Evolutionary conservation across 2,329 filamentous ascomycete species (phyloP), one percentile per base, ranked within the genome.

Genomic region (Claviceps sp.): DNA sequence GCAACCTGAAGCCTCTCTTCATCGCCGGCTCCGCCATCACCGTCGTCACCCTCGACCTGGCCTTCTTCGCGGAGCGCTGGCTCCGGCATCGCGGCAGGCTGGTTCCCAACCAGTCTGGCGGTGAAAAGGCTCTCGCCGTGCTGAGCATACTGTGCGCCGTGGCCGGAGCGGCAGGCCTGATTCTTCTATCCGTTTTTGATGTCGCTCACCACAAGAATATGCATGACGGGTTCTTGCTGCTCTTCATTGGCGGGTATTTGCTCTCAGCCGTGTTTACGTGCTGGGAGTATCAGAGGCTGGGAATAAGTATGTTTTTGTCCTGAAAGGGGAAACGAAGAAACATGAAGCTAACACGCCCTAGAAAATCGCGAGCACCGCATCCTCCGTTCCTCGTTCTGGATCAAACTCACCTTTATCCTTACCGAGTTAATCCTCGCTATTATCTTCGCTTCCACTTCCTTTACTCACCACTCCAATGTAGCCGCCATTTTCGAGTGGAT

Each of bases 241-340:
- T 96, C 50, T 98, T 98, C 67, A 88, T 96, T 64, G 81, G 68
- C 14, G 93, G 89, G 38, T 97, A 95, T 66, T 73, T 96, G 51
- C 64, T 95, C 51, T 88, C 84, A 4, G 90, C 91, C 52, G 77
- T 96, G 59, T 91, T 90, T 68, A 85, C 91, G 58, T 96, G 90
- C 72, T 82, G 81, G 71, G 89, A 96, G 66, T 96, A 95, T 66
- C 85, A 93, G 62, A 82, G 87, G 2, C 76, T 97, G 1, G 89
- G 89, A 26, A 81, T 85, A 50, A 84, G 78, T 80, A 67, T 51
- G 76, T 70, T 38, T 16, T 45, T 14, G 7, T 11, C 6, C n/a
- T 16, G n/a, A 10, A 41, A 10, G n/a, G 4, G 39, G 39, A 41
- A 17, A 41, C 14, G 41, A 22, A 43, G 10, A 19, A 41, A 8